Evolutionary conservation across 768 basidiomycete genomes (phyloP).

Genomic region (Suillus paluster): DNA sequence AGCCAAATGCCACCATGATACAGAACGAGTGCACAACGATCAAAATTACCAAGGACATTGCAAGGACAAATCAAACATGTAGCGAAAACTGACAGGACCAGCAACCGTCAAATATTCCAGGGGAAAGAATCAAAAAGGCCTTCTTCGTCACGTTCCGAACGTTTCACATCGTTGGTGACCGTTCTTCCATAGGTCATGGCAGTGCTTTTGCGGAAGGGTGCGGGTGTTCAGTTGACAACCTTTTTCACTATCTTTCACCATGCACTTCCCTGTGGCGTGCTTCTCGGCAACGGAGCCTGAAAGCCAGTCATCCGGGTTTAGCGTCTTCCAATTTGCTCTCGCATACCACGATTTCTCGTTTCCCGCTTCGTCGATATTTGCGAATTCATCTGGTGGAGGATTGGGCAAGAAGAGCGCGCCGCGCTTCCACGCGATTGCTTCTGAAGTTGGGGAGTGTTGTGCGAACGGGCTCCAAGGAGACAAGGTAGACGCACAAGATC

Average conservation of each 20-base stretch:
- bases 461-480: slow-evolving; percentile 2
- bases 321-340: too few relatives aligned
- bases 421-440: slow-evolving; percentile 15
- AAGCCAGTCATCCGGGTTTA: not conserved
- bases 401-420: slow-evolving; percentile 19
- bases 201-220: not conserved
- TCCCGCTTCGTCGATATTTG: slow-evolving; percentile 16
- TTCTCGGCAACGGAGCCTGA: not conserved
- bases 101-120: not conserved
- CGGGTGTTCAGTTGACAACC: not conserved
- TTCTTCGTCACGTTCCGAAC: not conserved
- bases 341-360: not conserved
- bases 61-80: not conserved
- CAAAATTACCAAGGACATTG: not conserved
- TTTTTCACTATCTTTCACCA: not conserved
- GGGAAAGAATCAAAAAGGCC: not conserved
- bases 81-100: not conserved
- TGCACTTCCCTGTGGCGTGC: not conserved
- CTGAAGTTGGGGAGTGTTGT: not conserved
- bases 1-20: not conserved
- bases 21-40: not conserved
- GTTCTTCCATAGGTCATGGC: not conserved
- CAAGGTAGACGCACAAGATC: not conserved
- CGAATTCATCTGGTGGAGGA: slow-evolving; percentile 15
- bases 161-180: not conserved